phyloP scores from a whole-genome alignment of 495 filamentous ascomycete species.

The Annulohypoxylon moriforme region DNA sequence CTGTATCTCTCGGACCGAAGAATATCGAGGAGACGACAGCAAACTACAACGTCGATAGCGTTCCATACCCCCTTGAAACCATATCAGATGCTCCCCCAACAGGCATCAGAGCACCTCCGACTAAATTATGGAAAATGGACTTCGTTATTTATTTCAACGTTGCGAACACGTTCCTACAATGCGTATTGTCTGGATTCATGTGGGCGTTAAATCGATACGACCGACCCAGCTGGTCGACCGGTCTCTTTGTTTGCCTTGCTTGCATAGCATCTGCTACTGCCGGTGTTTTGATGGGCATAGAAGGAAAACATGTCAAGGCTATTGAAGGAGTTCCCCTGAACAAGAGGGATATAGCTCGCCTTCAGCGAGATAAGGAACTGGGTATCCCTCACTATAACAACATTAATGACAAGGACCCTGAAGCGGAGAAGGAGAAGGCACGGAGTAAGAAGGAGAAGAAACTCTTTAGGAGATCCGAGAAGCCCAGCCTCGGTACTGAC shows the following conservation, averaged over 20 bases:
- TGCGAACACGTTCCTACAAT: constrained; percentile 80
- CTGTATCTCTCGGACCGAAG: constrained; percentile 56
- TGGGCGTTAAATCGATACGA: constrained; percentile 78
- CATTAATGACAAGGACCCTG: constrained; percentile 63
- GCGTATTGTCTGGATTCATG: constrained; percentile 78
- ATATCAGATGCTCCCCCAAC: constrained; percentile 69
- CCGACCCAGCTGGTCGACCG: constrained; percentile 79
- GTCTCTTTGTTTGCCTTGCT: constrained; percentile 76
- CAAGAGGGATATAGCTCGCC: constrained; percentile 57
- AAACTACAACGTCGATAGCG: constrained; percentile 47
- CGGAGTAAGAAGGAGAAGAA: constrained; percentile 44
- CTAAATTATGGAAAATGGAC: constrained; percentile 79
- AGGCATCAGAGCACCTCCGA: constrained; percentile 72
- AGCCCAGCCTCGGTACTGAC: constrained; percentile 23
- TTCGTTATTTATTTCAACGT: constrained; percentile 81
- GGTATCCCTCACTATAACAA: constrained; percentile 67
- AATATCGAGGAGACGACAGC: constrained; percentile 55
- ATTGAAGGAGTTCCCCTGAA: constrained; percentile 70
- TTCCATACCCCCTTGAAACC: constrained; percentile 68
- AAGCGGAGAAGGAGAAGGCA: constrained; percentile 51
- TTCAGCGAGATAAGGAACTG: constrained; percentile 59
- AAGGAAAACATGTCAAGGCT: constrained; percentile 72
- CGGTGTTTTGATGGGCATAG: constrained; percentile 74
- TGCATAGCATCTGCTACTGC: constrained; percentile 75
- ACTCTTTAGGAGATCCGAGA: constrained; percentile 32